Evolutionary conservation across 192 early-diverging fungal species (phyloP), one percentile per base, ranked within the genome.

Genomic region (Rhizophagus clarus): DNA sequence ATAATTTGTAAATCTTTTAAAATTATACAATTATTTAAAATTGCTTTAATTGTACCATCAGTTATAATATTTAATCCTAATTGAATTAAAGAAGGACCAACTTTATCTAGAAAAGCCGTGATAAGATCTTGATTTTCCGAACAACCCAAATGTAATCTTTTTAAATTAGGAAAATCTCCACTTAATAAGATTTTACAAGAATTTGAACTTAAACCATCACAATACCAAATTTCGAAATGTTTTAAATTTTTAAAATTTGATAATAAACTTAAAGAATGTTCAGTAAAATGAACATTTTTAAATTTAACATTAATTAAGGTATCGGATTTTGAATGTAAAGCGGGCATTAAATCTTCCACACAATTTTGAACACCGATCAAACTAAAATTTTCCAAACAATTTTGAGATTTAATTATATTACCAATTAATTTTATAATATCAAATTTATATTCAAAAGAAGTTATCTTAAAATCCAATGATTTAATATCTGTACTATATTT

Each of bases 391-490:
- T 20, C 12, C 22, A 70, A 40, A 70, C 37, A 22, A 10, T 37
- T 10, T 24, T 70, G 68, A 11, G 17, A 29, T n/a, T 34, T 32
- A 37, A 70, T 70, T 20, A 70, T 70, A 9, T 40, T n/a, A 6
- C 31, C 34, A 37, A 70, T 70, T 10, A 29, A 31, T 70, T 70
- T 4, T 40, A 70, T 70, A n/a, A 70, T 40, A 22, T 37, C 17
- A n/a, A 34, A n/a, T 37, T 70, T 70, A 70, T 40, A 37, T 70
- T 70, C 68, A 70, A 70, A 70, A n/a, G 34, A 40, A 22, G 32
- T 17, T 42, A 70, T 70, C 24, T 70, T 70, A 37, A 70, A 15
- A 8, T 70, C 68, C 34, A 70, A n/a, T 9, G 32, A 70, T 14
- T 15, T 31, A 42, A 70, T 70, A 10, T 22, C 31, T 20, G 14